These are phyloP conservation scores for Melanogaster broomeanus DNA, from an alignment of 768 basidiomycete species.

Conservation along the genomic window DNA sequence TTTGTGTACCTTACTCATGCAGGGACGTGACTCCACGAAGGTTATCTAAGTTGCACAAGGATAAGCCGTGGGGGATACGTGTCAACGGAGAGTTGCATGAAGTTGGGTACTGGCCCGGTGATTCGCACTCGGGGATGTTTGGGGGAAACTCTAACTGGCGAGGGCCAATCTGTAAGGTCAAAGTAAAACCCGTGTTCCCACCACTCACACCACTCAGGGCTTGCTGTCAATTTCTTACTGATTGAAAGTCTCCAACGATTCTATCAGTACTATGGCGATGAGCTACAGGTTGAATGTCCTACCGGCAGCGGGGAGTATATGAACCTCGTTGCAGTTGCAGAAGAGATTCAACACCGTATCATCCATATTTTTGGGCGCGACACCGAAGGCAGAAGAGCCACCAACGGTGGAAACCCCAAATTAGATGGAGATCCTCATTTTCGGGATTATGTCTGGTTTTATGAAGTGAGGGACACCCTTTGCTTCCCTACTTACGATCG, in stretches of 20 bases:
- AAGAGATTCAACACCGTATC: constrained; percentile 98
- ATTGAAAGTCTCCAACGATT: constrained; percentile 97
- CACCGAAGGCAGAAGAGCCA: constrained; percentile 79
- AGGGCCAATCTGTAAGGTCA: constrained; percentile 76
- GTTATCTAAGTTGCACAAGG: constrained; percentile 86
- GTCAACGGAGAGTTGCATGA: constrained; percentile 92
- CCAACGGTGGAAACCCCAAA: constrained; percentile 87
- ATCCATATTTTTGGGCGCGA: constrained; percentile 99
- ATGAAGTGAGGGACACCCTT: constrained; percentile 59
- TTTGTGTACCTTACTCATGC: constrained; percentile 5
- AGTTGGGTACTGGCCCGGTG: constrained; percentile 97
- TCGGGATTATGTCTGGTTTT: constrained; percentile 95
- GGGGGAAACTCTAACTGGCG: constrained; percentile 99
- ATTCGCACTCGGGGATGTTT: constrained; percentile 97
- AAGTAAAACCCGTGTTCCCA: not conserved
- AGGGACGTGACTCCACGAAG: constrained; percentile 48
- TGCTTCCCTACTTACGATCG: not conserved
- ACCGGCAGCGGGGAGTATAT: constrained; percentile 97
- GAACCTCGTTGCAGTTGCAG: constrained; percentile 91
- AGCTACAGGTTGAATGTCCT: constrained; percentile 93
- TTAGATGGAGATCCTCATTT: constrained; percentile 93
- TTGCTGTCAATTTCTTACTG: constrained; percentile 93
- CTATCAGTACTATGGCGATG: constrained; percentile 96
- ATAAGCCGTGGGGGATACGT: constrained; percentile 92
- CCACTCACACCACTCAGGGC: constrained; percentile 53